Evolutionary conservation across 495 filamentous ascomycete genomes (phyloP).

Genomic region (Penicillium goetzii): DNA sequence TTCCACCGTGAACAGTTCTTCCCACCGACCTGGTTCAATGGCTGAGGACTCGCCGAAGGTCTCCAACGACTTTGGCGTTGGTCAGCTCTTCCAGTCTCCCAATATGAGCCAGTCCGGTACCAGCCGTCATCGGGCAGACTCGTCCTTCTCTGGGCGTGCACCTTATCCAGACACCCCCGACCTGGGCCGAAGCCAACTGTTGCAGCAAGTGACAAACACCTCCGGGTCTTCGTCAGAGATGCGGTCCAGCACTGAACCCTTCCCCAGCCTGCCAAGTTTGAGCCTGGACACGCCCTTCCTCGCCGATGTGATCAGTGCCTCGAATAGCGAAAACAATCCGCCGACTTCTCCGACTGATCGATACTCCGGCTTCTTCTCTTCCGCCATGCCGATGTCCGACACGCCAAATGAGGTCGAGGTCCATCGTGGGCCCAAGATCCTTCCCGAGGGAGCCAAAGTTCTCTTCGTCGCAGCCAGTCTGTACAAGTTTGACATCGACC

Average conservation of each 20-base stretch:
- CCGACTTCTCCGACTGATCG: conserved; percentile 40
- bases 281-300: conserved; percentile 52
- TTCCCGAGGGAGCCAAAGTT: conserved; percentile 50
- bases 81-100: conserved; percentile 43
- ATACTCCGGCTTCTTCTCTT: conserved; percentile 77
- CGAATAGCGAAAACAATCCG: conserved; percentile 29
- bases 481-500: conserved; percentile 95
- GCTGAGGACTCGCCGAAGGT: conserved; percentile 65
- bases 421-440: conserved; percentile 17
- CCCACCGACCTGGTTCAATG: conserved; percentile 61
- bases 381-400: conserved; percentile 82
- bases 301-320: conserved; percentile 36
- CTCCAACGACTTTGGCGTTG: conserved; percentile 54
- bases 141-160: conserved; percentile 35
- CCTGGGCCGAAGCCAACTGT: conserved; percentile 32
- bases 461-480: conserved; percentile 92
- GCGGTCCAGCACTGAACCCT: conserved; percentile 32
- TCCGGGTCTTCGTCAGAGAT: conserved; percentile 11
- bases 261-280: conserved; percentile 45
- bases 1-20: conserved; percentile 49
- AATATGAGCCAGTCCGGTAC: conserved; percentile 35
- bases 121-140: conserved; percentile 40
- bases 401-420: conserved; percentile 37
- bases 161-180: conserved; percentile 24
- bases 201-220: conserved; percentile 37